A percentile compares a stretch with the other conserved stretches of the same genome.
Evolutionary conservation across 23 red algal species (phyloP).

Genomic region (Chondrus crispus): DNA sequence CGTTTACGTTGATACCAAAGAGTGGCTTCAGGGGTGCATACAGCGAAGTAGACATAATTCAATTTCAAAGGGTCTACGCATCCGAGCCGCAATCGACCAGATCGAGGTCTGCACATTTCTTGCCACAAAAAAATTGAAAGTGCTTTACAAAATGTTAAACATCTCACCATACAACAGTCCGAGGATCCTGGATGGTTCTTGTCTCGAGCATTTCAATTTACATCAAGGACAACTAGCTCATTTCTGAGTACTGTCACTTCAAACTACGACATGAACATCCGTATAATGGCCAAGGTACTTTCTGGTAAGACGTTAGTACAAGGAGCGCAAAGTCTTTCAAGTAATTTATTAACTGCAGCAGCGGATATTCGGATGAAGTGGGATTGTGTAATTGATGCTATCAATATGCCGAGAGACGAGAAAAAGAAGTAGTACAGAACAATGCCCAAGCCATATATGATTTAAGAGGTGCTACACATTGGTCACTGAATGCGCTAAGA

Average conservation of each 20-base stretch:
- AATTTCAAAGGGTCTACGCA: no score
- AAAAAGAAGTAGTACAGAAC: not conserved
- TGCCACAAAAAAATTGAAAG: not conserved
- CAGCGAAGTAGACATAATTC: not conserved
- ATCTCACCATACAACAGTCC: not conserved
- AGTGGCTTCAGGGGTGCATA: not conserved
- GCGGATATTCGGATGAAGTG: not conserved
- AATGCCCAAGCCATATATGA: not conserved
- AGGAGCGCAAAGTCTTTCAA: no score
- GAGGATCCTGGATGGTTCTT: not conserved
- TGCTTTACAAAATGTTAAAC: not conserved
- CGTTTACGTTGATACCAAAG: constrained; percentile 7
- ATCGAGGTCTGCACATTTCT: not conserved
- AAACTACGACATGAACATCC: not conserved
- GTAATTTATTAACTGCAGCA: not conserved
- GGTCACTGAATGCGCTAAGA: not conserved
- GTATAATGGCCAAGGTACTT: not conserved
- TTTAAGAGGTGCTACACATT: not conserved
- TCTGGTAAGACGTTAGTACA: no score
- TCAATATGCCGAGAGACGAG: not conserved
- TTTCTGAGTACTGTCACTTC: not conserved
- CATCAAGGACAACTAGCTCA: not conserved
- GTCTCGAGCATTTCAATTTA: not conserved
- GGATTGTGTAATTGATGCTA: not conserved
- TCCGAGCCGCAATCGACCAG: no score